Evolutionary conservation across 371 early-diverging fungal genomes (phyloP), one percentile per base, ranked within the genome.

Genomic region (Entomophthora muscae): DNA sequence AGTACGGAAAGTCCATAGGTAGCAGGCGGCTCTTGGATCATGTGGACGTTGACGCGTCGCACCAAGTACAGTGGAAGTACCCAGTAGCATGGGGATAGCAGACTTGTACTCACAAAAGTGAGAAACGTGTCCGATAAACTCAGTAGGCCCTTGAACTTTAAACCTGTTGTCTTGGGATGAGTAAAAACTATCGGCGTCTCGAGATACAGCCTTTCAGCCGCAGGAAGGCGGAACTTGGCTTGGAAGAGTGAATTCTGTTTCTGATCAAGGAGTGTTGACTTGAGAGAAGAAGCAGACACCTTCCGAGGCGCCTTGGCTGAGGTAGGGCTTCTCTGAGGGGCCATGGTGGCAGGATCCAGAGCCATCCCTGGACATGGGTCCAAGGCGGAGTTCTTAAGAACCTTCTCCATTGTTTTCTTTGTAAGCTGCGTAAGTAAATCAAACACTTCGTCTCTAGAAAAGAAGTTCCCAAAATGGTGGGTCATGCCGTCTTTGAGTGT

Each of bases 381-480:
- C 21, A 86, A 67, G 1, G 79, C 78, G 3, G 90, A 83, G 67
- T 78, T 88, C 65, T 90, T 83, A 60, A 97, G 75, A 26, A 97
- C 76, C 29, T 88, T 79, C 64, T 90, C 86, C 90, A 92, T 91
- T 0, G 91, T 87, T 54, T 86, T 66, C 32, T 84, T 83, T 0
- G 89, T 90, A 63, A 97, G 73, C 65, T 94, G 89, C 29, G 91
- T 87, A n/a, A 97, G 72, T 51, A 92, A 75, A 52, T 93, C 93
- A 65, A 82, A 90, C 0, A 74, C 77, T 62, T 94, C 94, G 69
- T 98, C 95, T 52, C 98, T 78, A 64, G 85, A 88, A 71, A 98
- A 96, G 33, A 98, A 73, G 68, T 96, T 98, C 1, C 91, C 86
- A 65, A 98, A 96, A 63, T 85, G 75, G 71, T 91, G 85, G 86